A percentile compares a stretch with the other conserved stretches of the same genome.
Evolutionary conservation across 208 protist species (phyloP).

Genomic region (Eutreptiella sp.): DNA sequence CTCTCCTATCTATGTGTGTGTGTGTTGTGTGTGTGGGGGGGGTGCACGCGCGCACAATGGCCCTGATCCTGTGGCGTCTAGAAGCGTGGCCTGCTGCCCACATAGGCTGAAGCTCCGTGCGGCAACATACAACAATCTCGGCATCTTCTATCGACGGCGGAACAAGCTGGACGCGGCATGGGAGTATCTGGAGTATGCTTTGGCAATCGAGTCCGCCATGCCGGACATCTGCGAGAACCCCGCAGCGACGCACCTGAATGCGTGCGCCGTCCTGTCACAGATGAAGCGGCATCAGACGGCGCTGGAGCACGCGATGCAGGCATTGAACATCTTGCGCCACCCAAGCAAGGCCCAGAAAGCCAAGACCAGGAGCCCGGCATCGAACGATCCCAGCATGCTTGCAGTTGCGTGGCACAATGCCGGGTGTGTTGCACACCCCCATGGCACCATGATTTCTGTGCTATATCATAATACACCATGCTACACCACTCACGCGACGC

Average conservation of each 20-base stretch:
- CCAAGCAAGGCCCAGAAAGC: background rate
- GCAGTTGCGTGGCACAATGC: conserved; percentile 8
- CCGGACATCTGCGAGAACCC: conserved; percentile 45
- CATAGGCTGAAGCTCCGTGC: conserved; percentile 57
- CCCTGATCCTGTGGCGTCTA: no score
- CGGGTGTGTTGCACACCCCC: no score
- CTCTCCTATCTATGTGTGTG: no score
- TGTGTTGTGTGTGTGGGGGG: no score
- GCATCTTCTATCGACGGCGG: conserved; percentile 70
- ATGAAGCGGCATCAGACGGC: conserved; percentile 59
- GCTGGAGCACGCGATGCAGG: conserved; percentile 55
- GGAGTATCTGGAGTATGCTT: conserved; percentile 54
- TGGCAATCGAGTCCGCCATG: conserved; percentile 50
- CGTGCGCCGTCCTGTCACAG: conserved; percentile 70
- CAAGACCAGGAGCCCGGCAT: background rate
- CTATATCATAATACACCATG: no score
- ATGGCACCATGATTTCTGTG: no score
- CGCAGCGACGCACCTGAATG: conserved; percentile 67
- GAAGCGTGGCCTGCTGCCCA: background rate
- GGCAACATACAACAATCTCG: conserved; percentile 75
- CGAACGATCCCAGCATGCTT: conserved; percentile 3
- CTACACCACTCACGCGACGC: no score
- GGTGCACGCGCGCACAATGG: no score
- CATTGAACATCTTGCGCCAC: conserved; percentile 20
- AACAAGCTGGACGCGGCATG: conserved; percentile 48